Evolutionary conservation across 352 stramenopile species (phyloP).

Genomic region (Phytophthora pistaciae): DNA sequence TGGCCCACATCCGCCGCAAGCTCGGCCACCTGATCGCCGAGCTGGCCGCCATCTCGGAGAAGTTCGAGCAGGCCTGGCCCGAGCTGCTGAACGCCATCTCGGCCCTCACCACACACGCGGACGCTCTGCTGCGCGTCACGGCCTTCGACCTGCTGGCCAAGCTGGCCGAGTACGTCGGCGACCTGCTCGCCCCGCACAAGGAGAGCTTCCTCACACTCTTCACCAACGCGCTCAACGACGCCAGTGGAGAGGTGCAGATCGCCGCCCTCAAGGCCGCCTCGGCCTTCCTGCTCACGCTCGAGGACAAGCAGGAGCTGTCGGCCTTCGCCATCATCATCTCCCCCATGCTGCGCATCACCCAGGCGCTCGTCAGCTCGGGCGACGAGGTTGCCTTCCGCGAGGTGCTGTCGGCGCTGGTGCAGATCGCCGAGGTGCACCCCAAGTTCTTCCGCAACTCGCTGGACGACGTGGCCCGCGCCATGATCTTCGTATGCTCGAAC

Average conservation of each 20-base stretch:
- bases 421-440: constrained; percentile 81
- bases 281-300: constrained; percentile 80
- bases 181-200: constrained; percentile 78
- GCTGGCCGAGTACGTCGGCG: constrained; percentile 74
- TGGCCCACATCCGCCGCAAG: constrained; percentile 86
- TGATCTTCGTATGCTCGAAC: constrained; percentile 81
- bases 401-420: constrained; percentile 75
- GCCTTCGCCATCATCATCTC: constrained; percentile 77
- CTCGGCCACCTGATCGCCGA: constrained; percentile 83
- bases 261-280: constrained; percentile 76
- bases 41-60: constrained; percentile 63
- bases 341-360: constrained; percentile 84
- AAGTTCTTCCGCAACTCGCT: constrained; percentile 84
- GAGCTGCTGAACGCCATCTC: constrained; percentile 77
- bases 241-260: constrained; percentile 69
- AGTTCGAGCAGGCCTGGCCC: constrained; percentile 69
- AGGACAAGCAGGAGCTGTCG: constrained; percentile 70
- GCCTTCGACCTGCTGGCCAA: constrained; percentile 82
- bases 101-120: constrained; percentile 60
- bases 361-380: constrained; percentile 58
- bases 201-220: constrained; percentile 85
- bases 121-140: constrained; percentile 74
- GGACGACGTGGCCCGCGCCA: constrained; percentile 76
- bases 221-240: constrained; percentile 74
- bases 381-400: constrained; percentile 81